These are phyloP conservation scores for Lentinus tigrinus DNA, from an alignment of 768 basidiomycete species.

Conservation along the genomic window DNA sequence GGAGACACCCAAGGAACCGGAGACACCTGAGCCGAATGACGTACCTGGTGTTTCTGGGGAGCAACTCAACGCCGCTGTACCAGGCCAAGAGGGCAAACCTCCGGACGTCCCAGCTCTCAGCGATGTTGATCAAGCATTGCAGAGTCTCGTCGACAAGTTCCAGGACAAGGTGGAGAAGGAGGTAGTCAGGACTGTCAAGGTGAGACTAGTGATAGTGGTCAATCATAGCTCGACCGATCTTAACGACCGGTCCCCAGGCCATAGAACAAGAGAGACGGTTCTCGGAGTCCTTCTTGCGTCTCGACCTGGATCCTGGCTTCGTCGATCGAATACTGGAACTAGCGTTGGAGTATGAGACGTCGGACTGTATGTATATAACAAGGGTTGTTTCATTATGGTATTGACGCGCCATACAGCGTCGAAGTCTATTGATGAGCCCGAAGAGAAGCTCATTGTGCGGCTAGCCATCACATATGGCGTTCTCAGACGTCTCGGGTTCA, in stretches of 20 bases:
- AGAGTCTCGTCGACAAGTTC: constrained; percentile 73
- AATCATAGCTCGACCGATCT: too few species aligned
- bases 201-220: constrained; percentile 27
- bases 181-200: constrained; percentile 69
- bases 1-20: constrained; percentile 27
- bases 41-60: constrained; percentile 14
- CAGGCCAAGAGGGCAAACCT: constrained; percentile 19
- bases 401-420: constrained; percentile 25
- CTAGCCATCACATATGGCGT: constrained; percentile 82
- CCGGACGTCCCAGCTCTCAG: constrained; percentile 35
- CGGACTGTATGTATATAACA: constrained; percentile 29
- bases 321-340: constrained; percentile 61
- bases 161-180: constrained; percentile 92
- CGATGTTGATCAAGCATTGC: constrained; percentile 57
- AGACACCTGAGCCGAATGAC: constrained; percentile 20
- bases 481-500: constrained; percentile 74
- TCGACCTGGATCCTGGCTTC: constrained; percentile 62
- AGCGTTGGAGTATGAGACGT: constrained; percentile 35
- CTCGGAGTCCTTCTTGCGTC: constrained; percentile 56
- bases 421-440: constrained; percentile 49
- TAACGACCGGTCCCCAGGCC: constrained; percentile 40
- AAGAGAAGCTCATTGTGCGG: constrained; percentile 69
- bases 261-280: constrained; percentile 82
- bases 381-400: background rate
- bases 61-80: background rate